Evolutionary conservation across 192 early-diverging fungal species (phyloP).

Genomic region (Chytriomyces confervae): DNA sequence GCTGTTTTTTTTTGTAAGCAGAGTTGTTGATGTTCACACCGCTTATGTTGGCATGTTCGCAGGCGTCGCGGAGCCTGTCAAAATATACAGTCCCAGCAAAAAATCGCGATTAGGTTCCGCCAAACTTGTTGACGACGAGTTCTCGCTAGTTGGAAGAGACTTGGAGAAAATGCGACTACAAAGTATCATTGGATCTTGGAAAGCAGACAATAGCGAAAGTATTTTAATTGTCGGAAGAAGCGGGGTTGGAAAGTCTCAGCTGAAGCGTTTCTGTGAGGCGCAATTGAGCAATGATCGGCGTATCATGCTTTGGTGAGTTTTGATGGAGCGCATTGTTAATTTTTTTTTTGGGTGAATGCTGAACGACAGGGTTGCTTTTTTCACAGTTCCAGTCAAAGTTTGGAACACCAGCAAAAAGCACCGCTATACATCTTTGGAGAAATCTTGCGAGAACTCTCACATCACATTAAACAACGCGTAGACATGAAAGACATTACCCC

Average conservation of each 20-base stretch:
- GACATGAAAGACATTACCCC: conserved; percentile 24
- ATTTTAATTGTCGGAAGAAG: conserved; percentile 22
- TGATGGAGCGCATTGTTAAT: background rate
- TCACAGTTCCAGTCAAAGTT: conserved; percentile 20
- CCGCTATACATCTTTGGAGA: conserved; percentile 32
- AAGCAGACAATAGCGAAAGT: background rate
- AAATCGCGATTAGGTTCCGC: background rate
- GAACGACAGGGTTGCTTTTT: too few species aligned
- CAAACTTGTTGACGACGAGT: conserved; percentile 9
- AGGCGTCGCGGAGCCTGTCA: conserved; percentile 17
- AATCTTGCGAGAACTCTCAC: conserved; percentile 24
- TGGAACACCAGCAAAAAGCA: conserved; percentile 34
- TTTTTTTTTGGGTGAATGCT: too few species aligned
- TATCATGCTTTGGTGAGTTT: conserved; percentile 14
- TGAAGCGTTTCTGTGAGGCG: conserved; percentile 13
- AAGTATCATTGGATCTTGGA: conserved; percentile 15
- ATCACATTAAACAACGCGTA: conserved; percentile 20
- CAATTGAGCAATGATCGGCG: background rate
- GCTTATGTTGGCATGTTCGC: background rate
- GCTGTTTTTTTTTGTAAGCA: background rate
- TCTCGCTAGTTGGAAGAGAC: conserved; percentile 13
- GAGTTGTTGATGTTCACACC: background rate
- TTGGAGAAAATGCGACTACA: conserved; percentile 14
- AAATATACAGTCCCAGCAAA: conserved; percentile 21
- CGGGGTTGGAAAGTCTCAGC: conserved; percentile 28